phyloP scores from a whole-genome alignment of 345 rosid species.

The Corchorus capsularis region DNA sequence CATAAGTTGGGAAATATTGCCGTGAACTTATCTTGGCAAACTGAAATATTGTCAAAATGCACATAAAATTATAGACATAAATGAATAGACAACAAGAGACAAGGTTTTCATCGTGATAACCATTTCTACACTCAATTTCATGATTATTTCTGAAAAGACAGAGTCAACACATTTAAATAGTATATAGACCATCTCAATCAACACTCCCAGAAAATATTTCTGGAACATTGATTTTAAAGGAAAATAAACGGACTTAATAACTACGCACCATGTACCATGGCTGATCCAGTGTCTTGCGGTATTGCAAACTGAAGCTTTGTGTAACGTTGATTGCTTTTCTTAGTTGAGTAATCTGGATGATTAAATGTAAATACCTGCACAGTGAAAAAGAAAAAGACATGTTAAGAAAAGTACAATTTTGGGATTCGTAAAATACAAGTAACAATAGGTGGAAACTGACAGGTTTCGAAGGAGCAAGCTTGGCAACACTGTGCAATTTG shows the following conservation, averaged over 20 bases:
- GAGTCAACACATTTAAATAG: neutral
- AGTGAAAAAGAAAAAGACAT: conserved; percentile 8
- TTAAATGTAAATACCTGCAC: conserved; percentile 84
- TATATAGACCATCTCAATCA: neutral
- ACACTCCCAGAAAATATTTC: neutral
- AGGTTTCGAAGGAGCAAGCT: conserved; percentile 79
- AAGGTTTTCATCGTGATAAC: neutral
- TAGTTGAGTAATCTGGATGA: conserved; percentile 70
- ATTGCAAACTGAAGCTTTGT: conserved; percentile 74
- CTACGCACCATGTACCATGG: conserved; percentile 80
- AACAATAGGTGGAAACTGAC: conserved; percentile 46
- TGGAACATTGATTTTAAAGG: neutral
- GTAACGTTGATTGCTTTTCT: conserved; percentile 72
- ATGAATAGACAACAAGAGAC: neutral
- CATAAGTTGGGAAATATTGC: neutral
- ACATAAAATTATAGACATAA: neutral
- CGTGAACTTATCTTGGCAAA: neutral
- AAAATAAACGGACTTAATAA: conserved; percentile 4
- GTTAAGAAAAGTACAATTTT: neutral
- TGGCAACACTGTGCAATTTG: conserved; percentile 83
- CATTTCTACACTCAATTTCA: conserved; percentile 6
- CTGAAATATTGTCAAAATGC: neutral
- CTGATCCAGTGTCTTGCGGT: conserved; percentile 76
- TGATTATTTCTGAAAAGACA: neutral
- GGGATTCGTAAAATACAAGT: neutral